Evolutionary conservation across 257 asterid species (phyloP).

Genomic region (Orobanche coerulescens): DNA sequence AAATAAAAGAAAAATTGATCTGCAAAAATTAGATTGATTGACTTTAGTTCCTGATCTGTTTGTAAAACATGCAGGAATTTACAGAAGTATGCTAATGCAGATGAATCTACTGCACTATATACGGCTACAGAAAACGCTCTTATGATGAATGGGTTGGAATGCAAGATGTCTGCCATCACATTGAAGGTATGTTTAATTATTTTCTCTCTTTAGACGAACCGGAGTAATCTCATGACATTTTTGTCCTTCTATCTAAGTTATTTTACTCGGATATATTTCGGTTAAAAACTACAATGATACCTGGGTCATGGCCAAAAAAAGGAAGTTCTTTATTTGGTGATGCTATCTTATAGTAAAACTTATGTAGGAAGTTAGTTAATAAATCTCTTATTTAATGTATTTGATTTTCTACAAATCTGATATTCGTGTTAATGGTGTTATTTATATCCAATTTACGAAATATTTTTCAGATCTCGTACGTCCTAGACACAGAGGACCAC

Average conservation of each 20-base stretch:
- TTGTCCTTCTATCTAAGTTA: background rate
- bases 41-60: constrained; percentile 13
- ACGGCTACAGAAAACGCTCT: constrained; percentile 48
- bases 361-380: background rate
- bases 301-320: background rate
- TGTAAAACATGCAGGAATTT: constrained; percentile 44
- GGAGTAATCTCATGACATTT: background rate
- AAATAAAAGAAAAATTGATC: background rate
- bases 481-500: constrained; percentile 91
- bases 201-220: background rate
- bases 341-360: background rate
- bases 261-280: background rate
- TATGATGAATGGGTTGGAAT: constrained; percentile 73
- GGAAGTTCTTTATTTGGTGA: background rate
- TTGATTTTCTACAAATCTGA: background rate
- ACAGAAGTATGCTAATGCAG: constrained; percentile 38
- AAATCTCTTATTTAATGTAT: background rate
- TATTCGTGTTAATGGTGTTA: background rate
- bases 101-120: constrained; percentile 46
- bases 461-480: constrained; percentile 67
- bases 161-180: constrained; percentile 74
- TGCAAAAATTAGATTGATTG: background rate
- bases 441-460: background rate
- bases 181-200: constrained; percentile 50
- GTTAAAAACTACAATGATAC: background rate